These are phyloP conservation scores for Colletotrichum cuscutae DNA, from an alignment of 2,329 filamentous ascomycete species.

Conservation along the genomic window DNA sequence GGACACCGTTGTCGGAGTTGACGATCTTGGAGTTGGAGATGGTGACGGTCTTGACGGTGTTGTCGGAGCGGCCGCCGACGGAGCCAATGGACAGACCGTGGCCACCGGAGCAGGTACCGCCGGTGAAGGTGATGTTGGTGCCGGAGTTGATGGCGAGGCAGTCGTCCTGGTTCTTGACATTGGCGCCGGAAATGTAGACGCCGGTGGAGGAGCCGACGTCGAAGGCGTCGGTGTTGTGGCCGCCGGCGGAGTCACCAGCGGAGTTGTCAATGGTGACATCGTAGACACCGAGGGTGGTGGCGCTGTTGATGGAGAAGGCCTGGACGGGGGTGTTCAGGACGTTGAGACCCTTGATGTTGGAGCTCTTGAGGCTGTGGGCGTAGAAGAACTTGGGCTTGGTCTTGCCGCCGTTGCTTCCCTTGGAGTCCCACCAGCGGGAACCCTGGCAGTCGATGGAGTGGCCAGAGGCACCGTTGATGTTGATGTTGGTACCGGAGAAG, in stretches of 20 bases:
- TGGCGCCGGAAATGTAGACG: slow-evolving; percentile 62
- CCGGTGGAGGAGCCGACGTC: slow-evolving; percentile 61
- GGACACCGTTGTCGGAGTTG: slow-evolving; percentile 63
- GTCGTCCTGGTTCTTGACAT: slow-evolving; percentile 70
- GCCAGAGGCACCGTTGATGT: slow-evolving; percentile 62
- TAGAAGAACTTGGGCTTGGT: slow-evolving; percentile 72
- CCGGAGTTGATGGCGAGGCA: slow-evolving; percentile 69
- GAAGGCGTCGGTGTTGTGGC: slow-evolving; percentile 69
- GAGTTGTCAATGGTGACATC: slow-evolving; percentile 52
- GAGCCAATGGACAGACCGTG: slow-evolving; percentile 56
- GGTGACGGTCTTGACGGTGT: slow-evolving; percentile 61
- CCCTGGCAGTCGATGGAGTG: slow-evolving; percentile 67
- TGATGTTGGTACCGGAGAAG: slow-evolving; percentile 66
- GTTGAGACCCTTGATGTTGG: slow-evolving; percentile 50
- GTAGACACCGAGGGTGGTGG: slow-evolving; percentile 46
- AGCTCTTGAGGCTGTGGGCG: slow-evolving; percentile 51
- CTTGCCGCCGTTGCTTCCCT: slow-evolving; percentile 69
- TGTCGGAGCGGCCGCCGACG: slow-evolving; percentile 60
- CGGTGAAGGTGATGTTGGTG: slow-evolving; percentile 57
- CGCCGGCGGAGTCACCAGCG: slow-evolving; percentile 46
- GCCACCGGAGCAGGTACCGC: slow-evolving; percentile 54
- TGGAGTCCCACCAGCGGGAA: slow-evolving; percentile 68
- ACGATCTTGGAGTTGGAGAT: slow-evolving; percentile 60
- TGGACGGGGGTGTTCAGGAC: slow-evolving; percentile 55
- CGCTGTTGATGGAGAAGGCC: slow-evolving; percentile 51